phyloP scores from a whole-genome alignment of 2,329 filamentous ascomycete species.

The Aureobasidium sp. region DNA sequence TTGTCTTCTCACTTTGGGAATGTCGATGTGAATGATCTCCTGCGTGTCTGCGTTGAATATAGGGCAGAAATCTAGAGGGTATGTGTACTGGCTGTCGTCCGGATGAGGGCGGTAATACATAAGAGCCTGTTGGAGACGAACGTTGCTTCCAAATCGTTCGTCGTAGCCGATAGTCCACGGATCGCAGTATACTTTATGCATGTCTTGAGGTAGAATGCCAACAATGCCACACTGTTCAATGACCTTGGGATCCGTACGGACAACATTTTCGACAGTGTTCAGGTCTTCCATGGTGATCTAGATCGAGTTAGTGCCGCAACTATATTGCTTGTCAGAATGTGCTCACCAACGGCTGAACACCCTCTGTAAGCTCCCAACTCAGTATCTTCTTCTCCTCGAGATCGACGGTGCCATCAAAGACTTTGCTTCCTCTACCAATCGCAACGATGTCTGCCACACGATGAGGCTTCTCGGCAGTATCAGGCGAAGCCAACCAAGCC shows the following conservation, averaged over 20 bases:
- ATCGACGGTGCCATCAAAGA: slow-evolving; percentile 76
- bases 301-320: neutral
- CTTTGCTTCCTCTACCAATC: slow-evolving; percentile 67
- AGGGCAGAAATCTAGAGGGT: slow-evolving; percentile 86
- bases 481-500: slow-evolving; percentile 62
- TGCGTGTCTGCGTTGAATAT: slow-evolving; percentile 77
- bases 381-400: slow-evolving; percentile 57
- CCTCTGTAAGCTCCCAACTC: slow-evolving; percentile 65
- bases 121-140: slow-evolving; percentile 80
- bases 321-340: neutral
- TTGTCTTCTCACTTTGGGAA: slow-evolving; percentile 67
- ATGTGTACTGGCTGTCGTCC: slow-evolving; percentile 85
- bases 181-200: slow-evolving; percentile 95
- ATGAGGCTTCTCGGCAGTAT: slow-evolving; percentile 51
- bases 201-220: slow-evolving; percentile 71
- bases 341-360: slow-evolving; percentile 61
- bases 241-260: slow-evolving; percentile 70
- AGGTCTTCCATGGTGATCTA: slow-evolving; percentile 83
- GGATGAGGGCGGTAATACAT: slow-evolving; percentile 89
- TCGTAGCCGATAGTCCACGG: slow-evolving; percentile 96
- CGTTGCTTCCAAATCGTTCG: slow-evolving; percentile 69
- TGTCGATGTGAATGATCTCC: slow-evolving; percentile 72
- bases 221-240: slow-evolving; percentile 83
- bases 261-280: slow-evolving; percentile 65
- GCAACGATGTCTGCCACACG: slow-evolving; percentile 76